A percentile compares a stretch with the other conserved stretches of the same genome.
phyloP scores from a whole-genome alignment of 306 rosid genomes.

The Pachyrhizus erosus region DNA sequence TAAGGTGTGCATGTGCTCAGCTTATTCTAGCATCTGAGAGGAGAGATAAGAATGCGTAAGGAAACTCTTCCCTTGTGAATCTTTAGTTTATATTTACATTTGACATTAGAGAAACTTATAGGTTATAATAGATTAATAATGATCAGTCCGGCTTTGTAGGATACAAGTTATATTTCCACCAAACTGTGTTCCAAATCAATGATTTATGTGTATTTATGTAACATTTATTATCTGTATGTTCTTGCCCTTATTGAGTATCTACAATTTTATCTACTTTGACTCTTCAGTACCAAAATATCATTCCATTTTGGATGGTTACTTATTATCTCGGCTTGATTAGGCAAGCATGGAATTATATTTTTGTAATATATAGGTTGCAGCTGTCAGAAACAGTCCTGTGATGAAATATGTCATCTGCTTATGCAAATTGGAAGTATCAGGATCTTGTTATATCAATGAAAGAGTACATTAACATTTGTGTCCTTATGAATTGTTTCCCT shows the following conservation, averaged over 20 bases:
- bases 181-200: not conserved
- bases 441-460: not conserved
- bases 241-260: not conserved
- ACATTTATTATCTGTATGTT: not conserved
- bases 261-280: not conserved
- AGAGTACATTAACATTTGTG: not conserved
- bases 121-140: not conserved
- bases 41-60: slow-evolving; percentile 38
- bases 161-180: not conserved
- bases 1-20: slow-evolving; percentile 34
- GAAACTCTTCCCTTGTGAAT: not conserved
- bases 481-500: not conserved
- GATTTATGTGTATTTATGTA: not conserved
- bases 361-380: not conserved
- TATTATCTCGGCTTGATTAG: not conserved
- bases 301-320: not conserved
- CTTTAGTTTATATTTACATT: not conserved
- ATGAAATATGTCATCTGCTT: not conserved
- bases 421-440: not conserved
- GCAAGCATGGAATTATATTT: not conserved
- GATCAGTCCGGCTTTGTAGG: not conserved
- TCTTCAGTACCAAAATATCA: not conserved
- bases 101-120: not conserved
- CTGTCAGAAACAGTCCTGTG: not conserved
- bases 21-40: slow-evolving; percentile 33